Base-by-base conservation (phyloP, 805 yeast species). In the Yarrowia sp. region DNA sequence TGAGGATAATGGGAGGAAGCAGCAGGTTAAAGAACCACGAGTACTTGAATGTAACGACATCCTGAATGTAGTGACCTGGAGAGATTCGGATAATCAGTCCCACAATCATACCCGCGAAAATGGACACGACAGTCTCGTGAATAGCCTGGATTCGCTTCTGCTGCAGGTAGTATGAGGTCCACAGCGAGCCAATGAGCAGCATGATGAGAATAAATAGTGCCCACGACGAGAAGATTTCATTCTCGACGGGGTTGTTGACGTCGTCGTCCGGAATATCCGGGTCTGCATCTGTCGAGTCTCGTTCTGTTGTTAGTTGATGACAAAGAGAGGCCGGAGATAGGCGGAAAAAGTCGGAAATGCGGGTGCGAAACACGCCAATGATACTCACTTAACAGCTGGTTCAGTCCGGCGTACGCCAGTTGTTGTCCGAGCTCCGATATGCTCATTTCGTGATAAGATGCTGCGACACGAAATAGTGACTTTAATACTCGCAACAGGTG, bases 1-100 rank as follows among this genome's bases (percentile, higher is more conserved):
- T 95, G 69, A 95, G 80, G 68, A 95, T 95, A 73, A 95, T 95
- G 1, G 99, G 99, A 1, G 99, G 99, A 69, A 95, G 81, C 66
- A 95, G 78, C 55, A 95, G 86, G 74, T 95, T 95, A 83, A 95
- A 95, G 78, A 95, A 95, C 75, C 93, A 93, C 35, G 95, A 84
- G 36, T 96, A 90, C 71, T 93, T 93, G 81, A 95, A 95, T 66
- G 96, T 92, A 61, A 95, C 97, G 5, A 96, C 91, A 72, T 92
- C 96, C 77, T 96, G 99, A 71, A 95, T 96, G 76, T 91, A 92
- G 75, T 92, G 98, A 53, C 99, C 99, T 0, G 99, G 99, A 2
- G 91, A 83, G 22, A 93, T 81, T 70, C 99, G 83, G 67, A 96
- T 92, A 22, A 95, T 83, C 38, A 96, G 76, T 0, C 99, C 99